phyloP scores from a whole-genome alignment of 2,329 filamentous ascomycete species.

The Tothia fuscella region DNA sequence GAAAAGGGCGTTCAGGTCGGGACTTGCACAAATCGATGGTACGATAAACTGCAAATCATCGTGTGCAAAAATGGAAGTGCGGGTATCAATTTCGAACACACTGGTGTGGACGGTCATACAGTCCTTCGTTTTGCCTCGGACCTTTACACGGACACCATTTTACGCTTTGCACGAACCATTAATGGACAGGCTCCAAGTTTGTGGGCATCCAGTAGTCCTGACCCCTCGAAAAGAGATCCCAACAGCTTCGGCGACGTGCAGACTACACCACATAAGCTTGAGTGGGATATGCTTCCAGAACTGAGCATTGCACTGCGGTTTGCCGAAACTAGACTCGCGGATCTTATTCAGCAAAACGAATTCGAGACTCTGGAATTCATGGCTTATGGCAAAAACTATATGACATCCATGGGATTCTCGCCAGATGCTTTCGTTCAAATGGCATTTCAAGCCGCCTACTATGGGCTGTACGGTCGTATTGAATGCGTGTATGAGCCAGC shows the following conservation, averaged over 20 bases:
- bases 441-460: conserved; percentile 97
- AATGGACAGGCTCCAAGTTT: conserved; percentile 85
- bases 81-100: conserved; percentile 98
- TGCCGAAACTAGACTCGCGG: conserved; percentile 84
- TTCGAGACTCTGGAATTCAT: conserved; percentile 84
- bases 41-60: conserved; percentile 97
- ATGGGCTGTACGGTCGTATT: conserved; percentile 83
- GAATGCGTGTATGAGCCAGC: conserved; percentile 96
- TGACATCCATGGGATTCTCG: conserved; percentile 92
- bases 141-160: conserved; percentile 92
- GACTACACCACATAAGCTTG: conserved; percentile 87
- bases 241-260: conserved; percentile 86
- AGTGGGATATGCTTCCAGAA: conserved; percentile 95
- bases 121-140: conserved; percentile 94
- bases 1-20: conserved; percentile 91
- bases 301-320: conserved; percentile 85
- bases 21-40: conserved; percentile 97
- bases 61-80: conserved; percentile 98
- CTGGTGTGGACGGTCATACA: conserved; percentile 93
- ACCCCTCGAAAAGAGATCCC: conserved; percentile 84
- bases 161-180: conserved; percentile 88
- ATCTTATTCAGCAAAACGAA: conserved; percentile 93
- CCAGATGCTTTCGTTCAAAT: conserved; percentile 97
- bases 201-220: conserved; percentile 83
- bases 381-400: conserved; percentile 92